Conservation (phyloP, 345 rosid genomes). For the Populus alba region DNA sequence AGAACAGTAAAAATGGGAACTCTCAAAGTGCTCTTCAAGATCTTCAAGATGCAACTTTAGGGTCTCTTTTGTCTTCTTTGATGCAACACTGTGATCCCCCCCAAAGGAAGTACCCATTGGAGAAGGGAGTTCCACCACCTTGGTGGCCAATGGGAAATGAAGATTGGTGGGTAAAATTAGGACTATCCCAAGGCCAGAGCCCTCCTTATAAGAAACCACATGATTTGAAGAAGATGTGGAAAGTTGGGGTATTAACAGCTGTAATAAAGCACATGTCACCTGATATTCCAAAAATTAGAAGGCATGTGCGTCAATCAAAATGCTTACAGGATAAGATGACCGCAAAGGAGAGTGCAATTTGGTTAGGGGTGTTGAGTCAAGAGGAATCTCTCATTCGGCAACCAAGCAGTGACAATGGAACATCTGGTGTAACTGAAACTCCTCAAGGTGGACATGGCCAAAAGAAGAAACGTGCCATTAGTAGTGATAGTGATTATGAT, state of each 20-base stretch:
- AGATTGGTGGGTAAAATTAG: constrained; percentile 89
- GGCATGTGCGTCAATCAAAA: constrained; percentile 88
- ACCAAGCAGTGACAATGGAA: constrained; percentile 83
- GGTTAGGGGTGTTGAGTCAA: constrained; percentile 85
- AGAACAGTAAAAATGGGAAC: constrained; percentile 52
- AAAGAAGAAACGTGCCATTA: constrained; percentile 45
- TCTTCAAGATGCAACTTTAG: constrained; percentile 97
- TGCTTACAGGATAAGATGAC: constrained; percentile 99
- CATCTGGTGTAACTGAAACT: constrained; percentile 72
- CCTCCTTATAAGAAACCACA: constrained; percentile 97
- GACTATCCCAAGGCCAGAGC: constrained; percentile 55
- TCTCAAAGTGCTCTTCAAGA: constrained; percentile 74
- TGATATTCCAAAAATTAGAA: constrained; percentile 89
- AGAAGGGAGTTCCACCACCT: constrained; percentile 86
- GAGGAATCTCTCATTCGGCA: constrained; percentile 78
- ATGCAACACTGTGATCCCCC: constrained; percentile 99
- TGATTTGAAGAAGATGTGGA: constrained; percentile 98
- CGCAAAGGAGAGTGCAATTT: constrained; percentile 96
- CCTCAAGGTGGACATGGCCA: constrained; percentile 40
- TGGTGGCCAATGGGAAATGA: constrained; percentile 99
- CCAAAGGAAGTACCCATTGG: constrained; percentile 91
- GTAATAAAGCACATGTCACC: constrained; percentile 98
- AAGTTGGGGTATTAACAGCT: constrained; percentile 91
- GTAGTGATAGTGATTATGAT: constrained; percentile 81
- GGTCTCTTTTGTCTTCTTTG: constrained; percentile 86